Base-by-base conservation (phyloP, 1,284 basidiomycete genomes). In the Naganishia liquefaciens region DNA sequence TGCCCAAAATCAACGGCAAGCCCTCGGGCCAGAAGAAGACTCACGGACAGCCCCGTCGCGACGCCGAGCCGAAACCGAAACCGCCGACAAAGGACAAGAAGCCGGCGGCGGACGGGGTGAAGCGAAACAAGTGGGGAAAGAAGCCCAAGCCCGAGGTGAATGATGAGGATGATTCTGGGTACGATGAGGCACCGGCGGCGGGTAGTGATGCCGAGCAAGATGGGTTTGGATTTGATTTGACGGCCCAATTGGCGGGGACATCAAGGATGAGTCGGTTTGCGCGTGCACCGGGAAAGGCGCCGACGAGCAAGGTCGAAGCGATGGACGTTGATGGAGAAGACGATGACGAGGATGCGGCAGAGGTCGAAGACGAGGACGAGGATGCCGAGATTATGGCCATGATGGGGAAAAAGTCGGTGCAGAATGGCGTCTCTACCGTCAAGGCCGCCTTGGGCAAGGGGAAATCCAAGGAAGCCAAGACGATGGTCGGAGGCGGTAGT, bases 31-130 rank as follows among this genome's bases (percentile, higher is more conserved):
- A 47, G 21, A 60, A 60, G 40, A 47, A 37, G 13, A 19, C 30
- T 7, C 57, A 60, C 23, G 57, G 57, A 5, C 57, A 60, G 13
- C 57, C 30, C 15, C 43, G 57, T 23, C 2, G 46, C 10, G 57
- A 60, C 77, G 97, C 62, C 90, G 89, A 73, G 85, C 88, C 0
- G 94, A 97, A 79, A 91, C 89, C 46, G 21, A 47, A 60, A 39
- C 46, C 28, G 10, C 43, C 46, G 3, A 19, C 30, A 10, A 37
- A 37, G 33, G 57, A 23, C 9, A 60, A 60, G 33, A 60, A 60
- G 28, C n/a, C 28, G 13, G 46, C 17, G 75, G 67, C 70, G 7
- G 70, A 70, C 19, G 81, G 81, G 51, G 80, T 80, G 66, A 84
- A 82, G 63, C 79, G 80, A 44, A 77, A 76, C 71, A 73, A 75